These are phyloP conservation scores for Soucietia sequanensis DNA, from an alignment of 805 yeast species.

Conservation along the genomic window DNA sequence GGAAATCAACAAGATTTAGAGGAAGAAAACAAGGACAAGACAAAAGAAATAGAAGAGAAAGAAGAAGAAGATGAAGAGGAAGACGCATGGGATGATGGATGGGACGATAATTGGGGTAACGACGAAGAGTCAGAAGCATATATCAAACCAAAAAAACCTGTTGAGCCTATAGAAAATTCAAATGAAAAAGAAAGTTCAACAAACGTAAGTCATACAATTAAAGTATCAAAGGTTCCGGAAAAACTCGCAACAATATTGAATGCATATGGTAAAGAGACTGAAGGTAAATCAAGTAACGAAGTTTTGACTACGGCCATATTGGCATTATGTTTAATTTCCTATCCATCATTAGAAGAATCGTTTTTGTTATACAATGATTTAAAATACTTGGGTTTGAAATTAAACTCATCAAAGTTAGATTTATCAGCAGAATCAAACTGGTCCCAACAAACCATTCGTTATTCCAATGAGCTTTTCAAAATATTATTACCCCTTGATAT, in stretches of 20 bases:
- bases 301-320: constrained; percentile 26
- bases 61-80: constrained; percentile 5
- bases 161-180: not conserved
- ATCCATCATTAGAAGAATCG: constrained; percentile 31
- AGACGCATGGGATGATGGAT: constrained; percentile 25
- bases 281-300: constrained; percentile 10
- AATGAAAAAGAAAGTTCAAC: constrained; percentile 1
- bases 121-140: constrained; percentile 6
- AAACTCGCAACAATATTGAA: constrained; percentile 19
- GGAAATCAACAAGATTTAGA: too few species aligned
- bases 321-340: constrained; percentile 29
- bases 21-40: constrained; percentile 1
- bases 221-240: constrained; percentile 22
- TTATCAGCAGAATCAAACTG: constrained; percentile 16
- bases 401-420: constrained; percentile 11
- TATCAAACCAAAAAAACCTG: not conserved
- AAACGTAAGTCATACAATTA: constrained; percentile 6
- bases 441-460: constrained; percentile 16
- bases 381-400: constrained; percentile 16
- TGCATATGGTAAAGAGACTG: constrained; percentile 18
- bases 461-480: constrained; percentile 16
- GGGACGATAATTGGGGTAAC: constrained; percentile 29
- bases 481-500: constrained; percentile 11
- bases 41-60: not conserved
- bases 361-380: constrained; percentile 38